These are phyloP conservation scores for Colletotrichum acutatum DNA, from an alignment of 2,329 filamentous ascomycete genomes.

Conservation along the genomic window DNA sequence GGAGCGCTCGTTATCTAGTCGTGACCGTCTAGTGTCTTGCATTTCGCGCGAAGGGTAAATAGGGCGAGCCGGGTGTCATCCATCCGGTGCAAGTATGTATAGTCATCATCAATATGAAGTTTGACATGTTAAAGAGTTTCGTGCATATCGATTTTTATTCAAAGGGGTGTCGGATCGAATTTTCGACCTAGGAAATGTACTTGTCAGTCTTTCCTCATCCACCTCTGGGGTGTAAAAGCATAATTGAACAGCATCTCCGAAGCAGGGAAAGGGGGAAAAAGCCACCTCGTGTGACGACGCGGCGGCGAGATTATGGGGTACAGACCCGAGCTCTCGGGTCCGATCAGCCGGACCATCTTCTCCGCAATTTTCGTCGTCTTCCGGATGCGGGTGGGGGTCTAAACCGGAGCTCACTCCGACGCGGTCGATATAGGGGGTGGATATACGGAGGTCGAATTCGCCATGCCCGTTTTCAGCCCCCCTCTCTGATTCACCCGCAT, in stretches of 20 bases:
- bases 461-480: background rate
- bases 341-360: background rate
- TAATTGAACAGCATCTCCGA: too few relatives aligned
- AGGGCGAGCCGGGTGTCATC: background rate
- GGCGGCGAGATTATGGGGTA: background rate
- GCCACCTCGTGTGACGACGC: background rate
- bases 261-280: too few relatives aligned
- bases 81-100: conserved; percentile 15
- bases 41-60: conserved; percentile 14
- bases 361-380: background rate
- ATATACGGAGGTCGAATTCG: too few relatives aligned
- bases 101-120: background rate
- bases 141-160: background rate
- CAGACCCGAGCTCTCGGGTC: background rate
- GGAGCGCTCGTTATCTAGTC: conserved; percentile 31
- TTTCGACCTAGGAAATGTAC: too few relatives aligned
- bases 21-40: conserved; percentile 17
- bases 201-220: too few relatives aligned
- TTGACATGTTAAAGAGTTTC: background rate
- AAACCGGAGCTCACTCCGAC: background rate
- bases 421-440: too few relatives aligned
- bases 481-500: background rate
- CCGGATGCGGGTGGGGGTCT: background rate
- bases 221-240: too few relatives aligned
- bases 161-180: too few relatives aligned